These are phyloP conservation scores for Isatis lusitanica DNA, from an alignment of 441 rosid species.

Conservation along the genomic window DNA sequence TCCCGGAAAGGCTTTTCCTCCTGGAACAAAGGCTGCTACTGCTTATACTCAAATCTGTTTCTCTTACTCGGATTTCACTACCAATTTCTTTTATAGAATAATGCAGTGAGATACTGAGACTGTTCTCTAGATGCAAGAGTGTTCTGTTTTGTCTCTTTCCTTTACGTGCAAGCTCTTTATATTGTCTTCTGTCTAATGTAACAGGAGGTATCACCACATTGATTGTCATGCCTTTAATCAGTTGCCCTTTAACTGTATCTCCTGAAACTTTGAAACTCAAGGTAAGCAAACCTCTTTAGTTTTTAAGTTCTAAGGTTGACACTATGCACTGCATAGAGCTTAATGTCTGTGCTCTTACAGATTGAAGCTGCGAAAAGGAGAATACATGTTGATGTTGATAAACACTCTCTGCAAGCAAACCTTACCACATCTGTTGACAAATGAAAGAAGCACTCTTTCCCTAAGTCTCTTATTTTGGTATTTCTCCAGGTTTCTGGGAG, in stretches of 20 bases:
- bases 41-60: slow-evolving; percentile 55
- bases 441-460: neutral
- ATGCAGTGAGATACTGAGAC: neutral
- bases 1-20: slow-evolving; percentile 86
- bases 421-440: slow-evolving; percentile 23
- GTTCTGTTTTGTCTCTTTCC: neutral
- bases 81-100: neutral
- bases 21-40: slow-evolving; percentile 97
- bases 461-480: neutral
- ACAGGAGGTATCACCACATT: slow-evolving; percentile 90
- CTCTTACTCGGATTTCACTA: too few species aligned
- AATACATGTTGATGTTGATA: slow-evolving; percentile 88
- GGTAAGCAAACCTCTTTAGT: slow-evolving; percentile 40
- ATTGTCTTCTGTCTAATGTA: neutral
- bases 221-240: slow-evolving; percentile 93
- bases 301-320: neutral
- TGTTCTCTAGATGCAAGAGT: slow-evolving; percentile 5
- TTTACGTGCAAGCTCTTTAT: too few species aligned
- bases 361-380: slow-evolving; percentile 71
- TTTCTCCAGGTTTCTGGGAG: slow-evolving; percentile 89
- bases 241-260: slow-evolving; percentile 77
- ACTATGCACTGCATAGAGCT: neutral
- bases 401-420: slow-evolving; percentile 36
- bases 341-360: slow-evolving; percentile 37
- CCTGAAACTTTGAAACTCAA: slow-evolving; percentile 76